Evolutionary conservation across 208 protist species (phyloP).

Genomic region (Novymonas esmeraldas): DNA sequence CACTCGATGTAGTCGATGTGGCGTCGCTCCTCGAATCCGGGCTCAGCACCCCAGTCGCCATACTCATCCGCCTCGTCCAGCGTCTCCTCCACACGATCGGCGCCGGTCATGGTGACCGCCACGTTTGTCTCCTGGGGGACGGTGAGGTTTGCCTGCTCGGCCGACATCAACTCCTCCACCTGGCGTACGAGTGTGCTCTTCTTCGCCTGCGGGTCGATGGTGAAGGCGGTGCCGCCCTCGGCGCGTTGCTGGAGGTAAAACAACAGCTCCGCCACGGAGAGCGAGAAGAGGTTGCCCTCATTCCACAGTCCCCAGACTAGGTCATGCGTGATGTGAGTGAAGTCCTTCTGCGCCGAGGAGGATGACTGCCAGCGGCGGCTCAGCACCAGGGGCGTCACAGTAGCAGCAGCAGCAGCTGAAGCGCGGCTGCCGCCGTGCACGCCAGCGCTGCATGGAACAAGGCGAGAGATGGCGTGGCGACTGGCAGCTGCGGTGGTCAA

Average conservation of each 20-base stretch:
- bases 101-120: conserved; percentile 58
- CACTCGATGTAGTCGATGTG: conserved; percentile 86
- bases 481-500: background rate
- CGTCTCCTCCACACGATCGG: conserved; percentile 76
- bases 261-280: conserved; percentile 77
- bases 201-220: conserved; percentile 45
- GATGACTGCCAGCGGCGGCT: conserved; percentile 23
- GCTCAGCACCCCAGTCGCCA: conserved; percentile 91
- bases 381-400: background rate
- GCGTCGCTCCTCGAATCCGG: conserved; percentile 76
- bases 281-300: conserved; percentile 92
- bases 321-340: conserved; percentile 77
- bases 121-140: conserved; percentile 29
- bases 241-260: conserved; percentile 61
- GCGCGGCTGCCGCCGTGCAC: no score
- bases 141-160: conserved; percentile 62
- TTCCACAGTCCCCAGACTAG: conserved; percentile 92
- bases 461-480: no score
- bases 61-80: conserved; percentile 92
- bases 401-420: background rate
- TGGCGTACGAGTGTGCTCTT: conserved; percentile 88
- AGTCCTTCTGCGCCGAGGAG: conserved; percentile 12
- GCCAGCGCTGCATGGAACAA: no score
- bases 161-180: conserved; percentile 85
- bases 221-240: conserved; percentile 2